Conservation (phyloP, 2,329 filamentous ascomycete genomes). For the Aulographum hederae region DNA sequence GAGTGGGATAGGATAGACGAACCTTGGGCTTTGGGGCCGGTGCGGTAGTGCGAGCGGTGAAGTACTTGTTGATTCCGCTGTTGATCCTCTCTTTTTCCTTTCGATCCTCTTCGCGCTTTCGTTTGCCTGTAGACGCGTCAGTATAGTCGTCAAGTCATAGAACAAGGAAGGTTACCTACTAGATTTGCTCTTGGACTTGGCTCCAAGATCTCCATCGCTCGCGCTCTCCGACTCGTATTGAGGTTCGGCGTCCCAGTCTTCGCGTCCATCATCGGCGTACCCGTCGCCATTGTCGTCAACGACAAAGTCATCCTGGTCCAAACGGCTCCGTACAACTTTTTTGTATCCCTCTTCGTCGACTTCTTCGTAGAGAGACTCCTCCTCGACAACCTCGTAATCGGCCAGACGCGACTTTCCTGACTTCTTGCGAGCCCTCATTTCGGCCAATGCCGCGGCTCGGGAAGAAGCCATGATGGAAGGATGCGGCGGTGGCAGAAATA, state of each 20-base stretch:
- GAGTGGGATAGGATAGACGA: conserved; percentile 7
- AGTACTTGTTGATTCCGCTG: conserved; percentile 86
- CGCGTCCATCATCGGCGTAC: conserved; percentile 89
- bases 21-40: conserved; percentile 67
- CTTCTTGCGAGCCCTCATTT: conserved; percentile 67
- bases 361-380: conserved; percentile 77
- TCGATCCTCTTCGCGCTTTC: conserved; percentile 73
- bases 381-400: conserved; percentile 71
- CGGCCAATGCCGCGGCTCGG: no score
- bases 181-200: conserved; percentile 38
- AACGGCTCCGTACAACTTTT: conserved; percentile 72
- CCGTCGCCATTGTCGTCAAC: conserved; percentile 96
- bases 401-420: conserved; percentile 84
- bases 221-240: conserved; percentile 37
- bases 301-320: conserved; percentile 93
- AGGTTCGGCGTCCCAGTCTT: conserved; percentile 48
- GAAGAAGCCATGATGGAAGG: no score
- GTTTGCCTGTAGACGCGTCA: conserved; percentile 44
- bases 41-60: conserved; percentile 43
- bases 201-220: conserved; percentile 59
- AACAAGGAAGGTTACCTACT: conserved; percentile 19
- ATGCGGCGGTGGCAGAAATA: no score
- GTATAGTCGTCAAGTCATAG: neutral
- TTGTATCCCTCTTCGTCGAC: conserved; percentile 97
- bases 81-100: conserved; percentile 75